Conservation (phyloP, 192 early-diverging fungal species). For the Borealophlyctis nickersoniae region DNA sequence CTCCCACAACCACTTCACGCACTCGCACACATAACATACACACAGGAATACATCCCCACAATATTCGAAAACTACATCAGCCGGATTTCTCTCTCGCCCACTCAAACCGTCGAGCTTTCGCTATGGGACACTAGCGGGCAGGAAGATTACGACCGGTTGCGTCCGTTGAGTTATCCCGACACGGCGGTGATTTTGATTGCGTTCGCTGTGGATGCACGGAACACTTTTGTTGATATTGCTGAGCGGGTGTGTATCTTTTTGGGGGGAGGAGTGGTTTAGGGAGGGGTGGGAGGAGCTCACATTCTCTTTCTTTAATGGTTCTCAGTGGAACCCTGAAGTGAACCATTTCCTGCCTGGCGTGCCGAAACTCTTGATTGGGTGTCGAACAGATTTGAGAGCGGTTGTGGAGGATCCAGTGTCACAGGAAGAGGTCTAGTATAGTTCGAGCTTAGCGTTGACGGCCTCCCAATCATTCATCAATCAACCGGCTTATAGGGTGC, state of each 20-base stretch:
- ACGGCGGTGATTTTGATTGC: constrained; percentile 84
- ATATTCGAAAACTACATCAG: constrained; percentile 85
- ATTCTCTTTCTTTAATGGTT: no score
- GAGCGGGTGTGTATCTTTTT: no score
- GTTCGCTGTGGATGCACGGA: constrained; percentile 78
- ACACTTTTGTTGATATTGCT: constrained; percentile 78
- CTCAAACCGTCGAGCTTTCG: constrained; percentile 73
- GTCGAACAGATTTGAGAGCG: constrained; percentile 42
- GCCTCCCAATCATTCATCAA: constrained; percentile 1
- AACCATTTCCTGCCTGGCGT: constrained; percentile 76
- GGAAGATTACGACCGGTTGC: constrained; percentile 89
- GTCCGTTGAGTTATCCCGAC: constrained; percentile 83
- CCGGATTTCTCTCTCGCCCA: constrained; percentile 71
- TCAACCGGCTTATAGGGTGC: constrained; percentile 61
- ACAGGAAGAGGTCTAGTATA: constrained; percentile 2
- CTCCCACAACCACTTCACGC: no score
- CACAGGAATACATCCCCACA: constrained; percentile 72
- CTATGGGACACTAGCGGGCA: constrained; percentile 96
- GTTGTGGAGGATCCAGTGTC: no score
- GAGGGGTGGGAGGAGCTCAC: no score
- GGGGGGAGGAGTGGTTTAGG: no score
- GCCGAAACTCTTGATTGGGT: constrained; percentile 70
- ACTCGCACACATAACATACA: neutral
- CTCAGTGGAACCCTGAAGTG: constrained; percentile 78
- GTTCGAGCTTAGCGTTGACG: no score